Base-by-base conservation (phyloP, 2,329 filamentous ascomycete species). In the Aspergillus sergii region DNA sequence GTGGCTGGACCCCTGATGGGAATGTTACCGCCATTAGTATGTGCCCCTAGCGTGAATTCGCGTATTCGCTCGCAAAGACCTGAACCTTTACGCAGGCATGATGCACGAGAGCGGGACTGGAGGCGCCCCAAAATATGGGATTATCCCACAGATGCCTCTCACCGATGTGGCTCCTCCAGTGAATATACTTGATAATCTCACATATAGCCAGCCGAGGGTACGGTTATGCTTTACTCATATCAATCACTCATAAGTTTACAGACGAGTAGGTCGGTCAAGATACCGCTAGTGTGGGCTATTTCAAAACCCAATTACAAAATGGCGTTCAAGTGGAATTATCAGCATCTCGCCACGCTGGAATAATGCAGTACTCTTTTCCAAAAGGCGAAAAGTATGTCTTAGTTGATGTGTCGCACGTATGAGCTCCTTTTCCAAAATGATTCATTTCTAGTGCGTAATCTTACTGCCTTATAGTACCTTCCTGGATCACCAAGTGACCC, bases 361-460 rank as follows among this genome's bases (percentile, higher is more conserved):
- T 91, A 4, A 89, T 90, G 71, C 82, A 84, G 30, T 89, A 91
- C 70, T 86, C 81, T 0, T 91, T 91, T 64, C 85, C 87, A 0
- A 45, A 72, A 69, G 34, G 76, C 70, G 68, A 83, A 73, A 72
- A 89, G 86, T 80, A 90, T 55, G 84, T 91, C 28, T 73, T 91
- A 4, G 84, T 89, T 51, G 89, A 91, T 67, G 76, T 91, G 1
- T 83, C 83, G 45, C 73, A 75, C 66, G 73, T 75, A 69, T 28
- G 71, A 12, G 41, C 46, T 28, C 7, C n/a, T 12, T n/a, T 50
- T 8, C 41, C 1, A 16, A 6, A 34, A 10, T 39, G 11, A 21
- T n/a, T 21, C 2, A 10, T n/a, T 8, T 5, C 21, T 16, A 28
- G 26, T 19, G 19, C n/a, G 62, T 71, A 19, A 69, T 57, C 26